Evolutionary conservation across 352 stramenopile genomes (phyloP), one percentile per base, ranked within the genome.

Genomic region (Plasmopara muralis): DNA sequence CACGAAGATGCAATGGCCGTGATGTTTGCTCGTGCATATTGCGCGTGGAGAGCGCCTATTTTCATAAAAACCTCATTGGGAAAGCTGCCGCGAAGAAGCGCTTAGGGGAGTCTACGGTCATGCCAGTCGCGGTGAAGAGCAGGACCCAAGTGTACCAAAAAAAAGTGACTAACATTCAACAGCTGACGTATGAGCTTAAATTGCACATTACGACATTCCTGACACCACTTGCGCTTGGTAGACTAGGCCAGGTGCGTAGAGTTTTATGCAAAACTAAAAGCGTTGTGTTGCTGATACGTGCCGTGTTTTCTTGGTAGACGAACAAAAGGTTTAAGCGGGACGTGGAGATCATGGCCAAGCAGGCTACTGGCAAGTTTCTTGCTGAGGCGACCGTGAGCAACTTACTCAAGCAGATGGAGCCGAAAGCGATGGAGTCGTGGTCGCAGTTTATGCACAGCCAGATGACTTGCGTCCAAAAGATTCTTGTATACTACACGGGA

Each of bases 401-500:
- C 25, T 14, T 89, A 15, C 59, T 89, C 29, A 81, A 76, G 30
- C 57, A 68, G 12, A 50, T 61, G n/a, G 86, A 82, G 53, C 57
- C 43, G 0, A 53, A 63, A 15, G 35, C 20, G 30, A 60, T 49
- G 29, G 66, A 88, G 50, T 70, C 66, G 14, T 92, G 82, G 82
- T 69, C 75, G 20, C 69, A 61, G 18, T 87, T 82, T 50, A 69
- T 87, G 53, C 71, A 92, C 62, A 51, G 75, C 18, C 82, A 92
- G 25, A 84, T 82, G 67, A 83, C 70, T 41, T 81, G 71, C 48
- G 77, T 92, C 54, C 59, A 87, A 58, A 87, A 87, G 46, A 16
- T 92, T 9, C 84, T 92, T 28, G 82, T 92, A 25, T 85, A 88
- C 49, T 92, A 92, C 56, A 89, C 78, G 30, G 82, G 67, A 28